These are phyloP conservation scores for Plasmodium berghei DNA, from an alignment of 169 alveolate species.

Conservation along the genomic window DNA sequence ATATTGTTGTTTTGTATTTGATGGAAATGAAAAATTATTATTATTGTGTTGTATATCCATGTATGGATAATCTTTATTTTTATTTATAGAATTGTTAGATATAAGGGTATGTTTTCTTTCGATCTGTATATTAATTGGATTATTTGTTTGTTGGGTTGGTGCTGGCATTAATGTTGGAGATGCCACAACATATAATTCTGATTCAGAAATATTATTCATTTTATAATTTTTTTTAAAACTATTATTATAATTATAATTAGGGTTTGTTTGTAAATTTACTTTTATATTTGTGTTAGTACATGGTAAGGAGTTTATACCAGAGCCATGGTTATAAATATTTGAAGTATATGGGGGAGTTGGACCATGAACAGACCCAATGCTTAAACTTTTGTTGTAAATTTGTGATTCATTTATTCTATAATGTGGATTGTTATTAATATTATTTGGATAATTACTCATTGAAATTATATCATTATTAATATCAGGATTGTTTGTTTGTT, in stretches of 20 bases:
- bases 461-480: background rate
- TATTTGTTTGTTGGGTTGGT: constrained; percentile 20
- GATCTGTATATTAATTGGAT: constrained; percentile 10
- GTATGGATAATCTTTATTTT: constrained; percentile 29
- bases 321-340: too few relatives aligned
- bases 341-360: too few relatives aligned
- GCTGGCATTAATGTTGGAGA: constrained; percentile 41
- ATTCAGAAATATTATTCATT: constrained; percentile 20
- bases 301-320: background rate
- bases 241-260: constrained; percentile 16
- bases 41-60: constrained; percentile 17
- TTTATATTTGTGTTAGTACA: constrained; percentile 19
- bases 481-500: background rate
- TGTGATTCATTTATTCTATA: background rate
- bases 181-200: background rate
- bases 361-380: too few relatives aligned
- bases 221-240: constrained; percentile 41
- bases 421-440: background rate
- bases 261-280: constrained; percentile 24
- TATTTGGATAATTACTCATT: background rate
- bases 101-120: constrained; percentile 26
- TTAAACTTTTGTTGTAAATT: too few relatives aligned
- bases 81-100: constrained; percentile 23
- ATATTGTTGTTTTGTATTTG: constrained; percentile 12
- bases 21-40: background rate